Evolutionary conservation across 2,329 filamentous ascomycete species (phyloP), one percentile per base, ranked within the genome.

Genomic region (Talaromyces sp.): DNA sequence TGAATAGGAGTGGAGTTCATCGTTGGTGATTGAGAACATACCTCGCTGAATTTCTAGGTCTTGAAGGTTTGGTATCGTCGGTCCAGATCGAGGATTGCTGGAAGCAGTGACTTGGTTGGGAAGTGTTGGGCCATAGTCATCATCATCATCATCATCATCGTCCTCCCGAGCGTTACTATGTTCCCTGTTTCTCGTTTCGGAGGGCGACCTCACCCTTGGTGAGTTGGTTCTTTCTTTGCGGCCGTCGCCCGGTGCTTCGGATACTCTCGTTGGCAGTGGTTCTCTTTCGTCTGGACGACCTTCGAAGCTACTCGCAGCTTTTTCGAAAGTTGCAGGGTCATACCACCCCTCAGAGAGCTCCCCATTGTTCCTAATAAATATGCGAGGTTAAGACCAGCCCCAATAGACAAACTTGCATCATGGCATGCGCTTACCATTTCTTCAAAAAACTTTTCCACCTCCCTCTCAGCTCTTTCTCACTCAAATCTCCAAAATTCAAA

Each of bases 271-370:
- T 7, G 25, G 49, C 25, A 27, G 49, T n/a, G 49, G 49, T 22
- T 53, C 44, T 39, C 54, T 42, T 28, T 56, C 54, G n/a, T 17
- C 30, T 28, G 27, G 22, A 54, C 22, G 25, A 4, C 32, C 30
- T 28, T 51, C 33, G 17, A 58, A 58, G 11, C 55, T 39, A 36
- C 52, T 57, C 36, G 47, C 54, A 19, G 82, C 83, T 60, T 78
- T 82, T 65, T 81, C 73, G 64, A 91, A 85, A 65, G 87, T 90
- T 62, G 84, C 84, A 8, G 92, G 90, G 71, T 96, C 91, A 76
- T 98, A 99, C 93, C 93, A 99, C 54, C 91, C 91, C 74, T 93
- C 89, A 4, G 90, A 89, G 65, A 98, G 81, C 77, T 93, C 91
- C 71, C 88, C 89, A 69, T 86, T 85, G 78, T 99, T 99, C 87